phyloP scores from a whole-genome alignment of 495 filamentous ascomycete genomes.

The Trichoderma gamsii region DNA sequence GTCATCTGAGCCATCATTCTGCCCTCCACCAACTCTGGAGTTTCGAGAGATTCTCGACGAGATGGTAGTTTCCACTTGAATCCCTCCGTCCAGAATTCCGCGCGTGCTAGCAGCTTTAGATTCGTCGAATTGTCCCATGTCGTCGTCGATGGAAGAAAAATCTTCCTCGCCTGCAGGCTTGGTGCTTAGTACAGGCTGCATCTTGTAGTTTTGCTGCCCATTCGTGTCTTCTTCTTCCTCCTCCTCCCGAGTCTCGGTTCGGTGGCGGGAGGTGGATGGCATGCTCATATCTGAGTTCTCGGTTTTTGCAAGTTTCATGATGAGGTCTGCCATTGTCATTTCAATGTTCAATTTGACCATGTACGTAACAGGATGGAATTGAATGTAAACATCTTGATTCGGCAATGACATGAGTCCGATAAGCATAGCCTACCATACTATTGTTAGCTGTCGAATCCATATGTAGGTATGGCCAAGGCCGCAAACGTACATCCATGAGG shows the following conservation, averaged over 20 bases:
- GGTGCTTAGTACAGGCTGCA: not conserved
- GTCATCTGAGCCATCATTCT: not conserved
- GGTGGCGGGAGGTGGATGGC: not conserved
- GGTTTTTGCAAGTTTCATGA: slow-evolving; percentile 24
- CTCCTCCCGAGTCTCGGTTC: not conserved
- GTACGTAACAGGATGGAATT: slow-evolving; percentile 49
- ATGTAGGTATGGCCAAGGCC: not conserved
- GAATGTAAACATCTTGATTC: slow-evolving; percentile 27
- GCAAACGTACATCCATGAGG: slow-evolving; percentile 38
- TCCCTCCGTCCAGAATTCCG: not conserved
- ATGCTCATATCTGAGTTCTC: not conserved
- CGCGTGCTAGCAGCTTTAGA: not conserved
- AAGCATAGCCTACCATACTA: slow-evolving; percentile 23
- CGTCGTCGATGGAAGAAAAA: slow-evolving; percentile 3
- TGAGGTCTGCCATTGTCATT: slow-evolving; percentile 46
- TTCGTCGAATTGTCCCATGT: not conserved
- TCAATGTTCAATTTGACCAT: slow-evolving; percentile 51
- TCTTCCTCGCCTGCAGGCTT: not conserved
- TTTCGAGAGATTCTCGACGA: not conserved
- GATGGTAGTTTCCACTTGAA: slow-evolving; percentile 4
- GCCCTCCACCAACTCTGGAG: not conserved
- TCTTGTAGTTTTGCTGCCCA: not conserved
- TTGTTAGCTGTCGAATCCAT: not conserved
- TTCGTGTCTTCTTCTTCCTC: not conserved
- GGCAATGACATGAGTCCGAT: slow-evolving; percentile 28